Evolutionary conservation across 768 basidiomycete species (phyloP).

Genomic region (Amanita fuliginea): DNA sequence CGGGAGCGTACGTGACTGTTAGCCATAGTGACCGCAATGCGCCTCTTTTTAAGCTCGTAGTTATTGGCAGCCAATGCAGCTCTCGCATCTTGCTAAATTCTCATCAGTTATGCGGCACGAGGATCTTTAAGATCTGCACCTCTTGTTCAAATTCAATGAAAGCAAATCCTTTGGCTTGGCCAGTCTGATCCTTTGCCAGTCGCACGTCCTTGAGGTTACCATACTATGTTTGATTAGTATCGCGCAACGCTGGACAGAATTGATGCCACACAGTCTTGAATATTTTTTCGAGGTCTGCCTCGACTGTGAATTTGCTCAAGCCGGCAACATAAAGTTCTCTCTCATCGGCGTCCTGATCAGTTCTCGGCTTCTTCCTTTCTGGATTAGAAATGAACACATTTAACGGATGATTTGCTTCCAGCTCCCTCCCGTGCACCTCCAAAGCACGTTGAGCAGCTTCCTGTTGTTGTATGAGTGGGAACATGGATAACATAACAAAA

Average conservation of each 20-base stretch:
- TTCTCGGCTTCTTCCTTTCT: slow-evolving; percentile 78
- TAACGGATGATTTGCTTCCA: slow-evolving; percentile 56
- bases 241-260: background rate
- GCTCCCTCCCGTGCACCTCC: slow-evolving; percentile 67
- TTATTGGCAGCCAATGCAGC: slow-evolving; percentile 76
- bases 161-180: slow-evolving; percentile 73
- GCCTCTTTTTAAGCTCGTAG: slow-evolving; percentile 78
- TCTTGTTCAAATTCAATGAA: slow-evolving; percentile 87
- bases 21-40: slow-evolving; percentile 80
- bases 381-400: slow-evolving; percentile 88
- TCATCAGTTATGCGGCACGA: background rate
- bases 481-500: background rate
- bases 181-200: slow-evolving; percentile 61
- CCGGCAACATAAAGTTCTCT: slow-evolving; percentile 85
- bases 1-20: slow-evolving; percentile 56
- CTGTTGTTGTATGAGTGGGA: slow-evolving; percentile 20
- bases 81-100: slow-evolving; percentile 50
- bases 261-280: slow-evolving; percentile 56
- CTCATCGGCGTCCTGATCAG: slow-evolving; percentile 76
- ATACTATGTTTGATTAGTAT: slow-evolving; percentile 38
- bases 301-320: slow-evolving; percentile 65
- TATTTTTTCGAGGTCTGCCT: slow-evolving; percentile 66
- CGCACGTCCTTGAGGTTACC: slow-evolving; percentile 76
- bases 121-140: slow-evolving; percentile 38
- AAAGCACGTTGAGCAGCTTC: slow-evolving; percentile 63